Conservation (phyloP, 257 asterid genomes). For the Solanum gandarillasii region DNA sequence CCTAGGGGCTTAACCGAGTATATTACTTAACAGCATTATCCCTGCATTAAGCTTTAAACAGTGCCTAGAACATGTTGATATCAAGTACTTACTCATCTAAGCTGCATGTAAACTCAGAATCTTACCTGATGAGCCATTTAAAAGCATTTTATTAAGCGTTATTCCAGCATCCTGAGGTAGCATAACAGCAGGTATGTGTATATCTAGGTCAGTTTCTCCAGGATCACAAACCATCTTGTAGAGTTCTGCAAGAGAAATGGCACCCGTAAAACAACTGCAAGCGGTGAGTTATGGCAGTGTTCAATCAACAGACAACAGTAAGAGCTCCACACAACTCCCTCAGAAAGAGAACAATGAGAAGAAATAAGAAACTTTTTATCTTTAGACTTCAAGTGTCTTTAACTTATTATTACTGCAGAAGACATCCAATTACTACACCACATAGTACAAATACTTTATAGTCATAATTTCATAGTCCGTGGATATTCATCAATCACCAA, state of each 20-base stretch:
- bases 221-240: slow-evolving; percentile 96
- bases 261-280: not conserved
- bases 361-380: not conserved
- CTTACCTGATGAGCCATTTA: slow-evolving; percentile 74
- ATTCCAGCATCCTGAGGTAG: slow-evolving; percentile 88
- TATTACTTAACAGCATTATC: not conserved
- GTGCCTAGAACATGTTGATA: not conserved
- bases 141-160: slow-evolving; percentile 48
- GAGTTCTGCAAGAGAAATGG: slow-evolving; percentile 50
- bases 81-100: not conserved
- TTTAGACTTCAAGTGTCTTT: not conserved
- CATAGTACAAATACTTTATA: not conserved
- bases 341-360: not conserved
- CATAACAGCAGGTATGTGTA: slow-evolving; percentile 71
- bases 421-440: not conserved
- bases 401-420: not conserved
- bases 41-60: not conserved
- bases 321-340: not conserved
- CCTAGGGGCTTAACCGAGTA: not conserved
- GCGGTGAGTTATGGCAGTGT: not conserved
- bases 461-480: not conserved
- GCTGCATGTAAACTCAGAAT: not conserved
- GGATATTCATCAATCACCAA: not conserved
- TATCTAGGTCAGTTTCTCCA: slow-evolving; percentile 77
- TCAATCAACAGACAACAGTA: not conserved